Percentiles rank a stretch among this genome's conserved stretches.
Conservation (phyloP, 1,139 yeast species). For the Candida neerlandica region DNA sequence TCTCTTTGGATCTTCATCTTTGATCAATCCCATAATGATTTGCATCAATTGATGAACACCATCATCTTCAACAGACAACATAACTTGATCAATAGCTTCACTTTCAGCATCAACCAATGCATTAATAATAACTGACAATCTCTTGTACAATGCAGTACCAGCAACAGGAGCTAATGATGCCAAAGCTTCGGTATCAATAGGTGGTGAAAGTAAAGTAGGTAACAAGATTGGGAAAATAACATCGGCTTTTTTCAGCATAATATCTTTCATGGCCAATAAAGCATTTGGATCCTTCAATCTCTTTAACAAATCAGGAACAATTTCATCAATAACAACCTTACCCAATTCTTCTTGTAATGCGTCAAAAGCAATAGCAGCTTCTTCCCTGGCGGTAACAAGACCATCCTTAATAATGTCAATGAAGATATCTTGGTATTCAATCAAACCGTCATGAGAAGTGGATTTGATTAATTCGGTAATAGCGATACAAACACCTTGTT, state of each 20-base stretch:
- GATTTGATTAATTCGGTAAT: slow-evolving; percentile 82
- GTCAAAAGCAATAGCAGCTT: slow-evolving; percentile 92
- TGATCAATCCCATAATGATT: slow-evolving; percentile 73
- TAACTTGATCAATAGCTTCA: slow-evolving; percentile 64
- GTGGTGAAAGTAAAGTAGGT: slow-evolving; percentile 81
- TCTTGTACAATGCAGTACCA: slow-evolving; percentile 76
- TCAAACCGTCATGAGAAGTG: slow-evolving; percentile 63
- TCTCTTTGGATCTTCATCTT: slow-evolving; percentile 70
- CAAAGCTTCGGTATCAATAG: slow-evolving; percentile 84
- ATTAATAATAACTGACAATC: slow-evolving; percentile 71
- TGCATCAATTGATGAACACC: slow-evolving; percentile 87
- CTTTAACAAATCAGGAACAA: slow-evolving; percentile 79
- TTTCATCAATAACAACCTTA: slow-evolving; percentile 81
- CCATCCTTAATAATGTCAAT: slow-evolving; percentile 78
- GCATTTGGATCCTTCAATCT: slow-evolving; percentile 78
- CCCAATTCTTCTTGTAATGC: slow-evolving; percentile 82
- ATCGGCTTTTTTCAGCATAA: slow-evolving; percentile 89
- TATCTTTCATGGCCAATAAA: slow-evolving; percentile 83
- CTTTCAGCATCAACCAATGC: slow-evolving; percentile 68
- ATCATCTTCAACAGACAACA: slow-evolving; percentile 75
- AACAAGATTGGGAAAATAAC: slow-evolving; percentile 91
- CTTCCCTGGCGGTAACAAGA: slow-evolving; percentile 77
- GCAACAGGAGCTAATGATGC: slow-evolving; percentile 92
- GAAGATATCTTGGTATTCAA: slow-evolving; percentile 66
- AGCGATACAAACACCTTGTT: slow-evolving; percentile 97